Conservation (phyloP, 2,329 filamentous ascomycete species). For the Exophiala lecanii-corni region DNA sequence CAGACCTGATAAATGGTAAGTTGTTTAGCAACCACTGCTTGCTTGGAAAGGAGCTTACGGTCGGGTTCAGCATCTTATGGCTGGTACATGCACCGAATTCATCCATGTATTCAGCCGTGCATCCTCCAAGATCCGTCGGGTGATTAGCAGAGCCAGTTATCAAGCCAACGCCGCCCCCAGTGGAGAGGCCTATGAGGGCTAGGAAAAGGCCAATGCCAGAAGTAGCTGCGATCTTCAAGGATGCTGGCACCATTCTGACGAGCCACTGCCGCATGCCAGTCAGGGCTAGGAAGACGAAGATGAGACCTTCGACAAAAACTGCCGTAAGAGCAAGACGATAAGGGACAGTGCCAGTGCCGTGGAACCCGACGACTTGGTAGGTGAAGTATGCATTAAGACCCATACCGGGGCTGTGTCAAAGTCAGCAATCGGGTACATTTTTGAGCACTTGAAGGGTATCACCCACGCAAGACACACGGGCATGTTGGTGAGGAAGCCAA, state of each 20-base stretch:
- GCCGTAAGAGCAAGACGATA: slow-evolving; percentile 74
- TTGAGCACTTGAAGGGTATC: neutral
- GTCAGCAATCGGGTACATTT: slow-evolving; percentile 25
- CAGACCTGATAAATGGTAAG: slow-evolving; percentile 67
- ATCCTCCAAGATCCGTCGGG: slow-evolving; percentile 71
- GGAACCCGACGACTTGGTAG: slow-evolving; percentile 66
- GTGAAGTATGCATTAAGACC: slow-evolving; percentile 69
- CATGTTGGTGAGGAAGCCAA: slow-evolving; percentile 78
- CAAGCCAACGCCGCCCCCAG: slow-evolving; percentile 73
- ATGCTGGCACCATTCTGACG: slow-evolving; percentile 73
- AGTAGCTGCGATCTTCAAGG: slow-evolving; percentile 81
- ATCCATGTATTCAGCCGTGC: slow-evolving; percentile 47
- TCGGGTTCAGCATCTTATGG: slow-evolving; percentile 73
- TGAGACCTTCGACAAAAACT: slow-evolving; percentile 80
- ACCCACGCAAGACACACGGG: slow-evolving; percentile 60
- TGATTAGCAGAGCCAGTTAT: slow-evolving; percentile 63
- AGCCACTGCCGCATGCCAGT: slow-evolving; percentile 83
- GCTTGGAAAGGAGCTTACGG: slow-evolving; percentile 84
- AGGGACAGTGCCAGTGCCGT: slow-evolving; percentile 66
- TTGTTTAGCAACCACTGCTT: slow-evolving; percentile 63
- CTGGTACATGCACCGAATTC: slow-evolving; percentile 31
- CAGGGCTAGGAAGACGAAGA: slow-evolving; percentile 73
- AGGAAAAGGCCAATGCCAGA: slow-evolving; percentile 81
- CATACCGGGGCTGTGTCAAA: slow-evolving; percentile 35
- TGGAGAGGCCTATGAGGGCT: slow-evolving; percentile 60